Conservation (phyloP, 495 filamentous ascomycete genomes). For the Platismatia glauca region DNA sequence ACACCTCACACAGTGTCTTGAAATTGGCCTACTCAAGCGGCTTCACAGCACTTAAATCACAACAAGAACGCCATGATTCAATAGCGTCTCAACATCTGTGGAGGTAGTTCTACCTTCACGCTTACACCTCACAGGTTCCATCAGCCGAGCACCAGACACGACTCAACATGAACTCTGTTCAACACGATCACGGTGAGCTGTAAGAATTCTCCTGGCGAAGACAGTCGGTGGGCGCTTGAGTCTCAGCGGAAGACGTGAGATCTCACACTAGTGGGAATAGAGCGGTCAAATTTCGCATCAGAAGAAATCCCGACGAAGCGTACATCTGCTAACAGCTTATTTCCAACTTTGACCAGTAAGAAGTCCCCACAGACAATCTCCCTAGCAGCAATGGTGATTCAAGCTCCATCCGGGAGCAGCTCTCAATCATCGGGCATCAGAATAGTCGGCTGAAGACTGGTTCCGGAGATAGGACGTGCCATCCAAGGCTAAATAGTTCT, state of each 20-base stretch:
- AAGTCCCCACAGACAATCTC: slow-evolving; percentile 63
- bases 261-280: slow-evolving; percentile 53
- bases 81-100: too few relatives aligned
- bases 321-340: slow-evolving; percentile 61
- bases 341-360: slow-evolving; percentile 52
- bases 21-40: too few relatives aligned
- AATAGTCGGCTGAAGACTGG: slow-evolving; percentile 25
- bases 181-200: too few relatives aligned
- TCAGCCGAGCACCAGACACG: too few relatives aligned
- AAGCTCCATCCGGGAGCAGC: slow-evolving; percentile 48
- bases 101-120: too few relatives aligned
- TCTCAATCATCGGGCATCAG: slow-evolving; percentile 62
- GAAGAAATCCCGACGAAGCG: slow-evolving; percentile 54
- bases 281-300: slow-evolving; percentile 63
- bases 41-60: too few relatives aligned
- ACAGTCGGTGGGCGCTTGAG: neutral
- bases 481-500: slow-evolving; percentile 35
- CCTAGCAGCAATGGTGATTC: slow-evolving; percentile 22
- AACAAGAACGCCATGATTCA: too few relatives aligned
- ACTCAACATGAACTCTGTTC: too few relatives aligned
- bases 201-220: slow-evolving; percentile 18
- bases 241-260: neutral
- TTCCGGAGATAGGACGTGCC: slow-evolving; percentile 46
- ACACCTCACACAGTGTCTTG: too few relatives aligned
- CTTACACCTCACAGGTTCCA: too few relatives aligned